Evolutionary conservation across 1,284 basidiomycete species (phyloP), one percentile per base, ranked within the genome.

Genomic region (Microbotryomycetes sp.): DNA sequence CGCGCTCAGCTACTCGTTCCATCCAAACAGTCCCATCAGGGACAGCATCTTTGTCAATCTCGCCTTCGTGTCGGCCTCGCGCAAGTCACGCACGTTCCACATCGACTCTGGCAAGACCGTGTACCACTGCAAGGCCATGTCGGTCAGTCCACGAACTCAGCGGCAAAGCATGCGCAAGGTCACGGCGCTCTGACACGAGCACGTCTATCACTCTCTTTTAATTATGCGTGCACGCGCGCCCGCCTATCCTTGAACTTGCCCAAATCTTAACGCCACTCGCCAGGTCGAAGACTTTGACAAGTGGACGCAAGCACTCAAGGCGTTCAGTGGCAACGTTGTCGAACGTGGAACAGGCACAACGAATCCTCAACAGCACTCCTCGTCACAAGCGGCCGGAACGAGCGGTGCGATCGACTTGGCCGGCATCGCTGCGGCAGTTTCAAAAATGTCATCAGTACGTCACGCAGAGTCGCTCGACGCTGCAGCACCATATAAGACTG

Each of bases 81-180:
- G 79, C 35, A 84, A 83, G 5, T 84, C 60, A 84, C 81, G 72
- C 84, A 89, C 70, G 86, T 88, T 61, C 85, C 88, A 62, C 71
- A 80, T 91, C 53, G 88, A 91, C 71, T 84, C 86, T 1, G 82
- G 79, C 67, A 83, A 79, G 56, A 83, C 84, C 27, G 89, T 86
- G 1, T 90, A 57, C 26, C 67, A 69, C 52, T 64, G 60, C 62
- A 66, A 67, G 29, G 61, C 65, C 0, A 45, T 69, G 16, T 62
- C 62, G 0, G 65, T 64, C 21, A 46, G 56, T 29, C 24, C 3
- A 5, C 26, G 4, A 41, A 18, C 21, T 16, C 45, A 2, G 2
- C 16, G 24, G 24, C 21, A 26, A 13, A n/a, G 21, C 5, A 9
- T 21, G n/a, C 2, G 9, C 15, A 18, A 4, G 11, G 18, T 4